A percentile compares a stretch with the other conserved stretches of the same genome.
phyloP scores from a whole-genome alignment of 352 stramenopile species.

The Blastocystis sp. region DNA sequence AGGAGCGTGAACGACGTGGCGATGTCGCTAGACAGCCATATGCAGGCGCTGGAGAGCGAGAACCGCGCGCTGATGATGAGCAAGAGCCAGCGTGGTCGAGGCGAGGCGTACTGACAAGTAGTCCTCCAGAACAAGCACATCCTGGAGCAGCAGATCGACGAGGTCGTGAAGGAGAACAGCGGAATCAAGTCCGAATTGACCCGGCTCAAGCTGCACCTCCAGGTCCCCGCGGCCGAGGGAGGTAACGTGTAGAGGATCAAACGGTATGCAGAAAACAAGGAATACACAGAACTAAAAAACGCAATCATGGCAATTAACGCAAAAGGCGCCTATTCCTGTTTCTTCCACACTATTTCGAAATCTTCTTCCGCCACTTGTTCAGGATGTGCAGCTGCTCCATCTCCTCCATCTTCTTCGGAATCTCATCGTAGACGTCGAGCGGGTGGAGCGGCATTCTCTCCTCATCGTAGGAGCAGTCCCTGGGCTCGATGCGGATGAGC shows the following conservation, averaged over 20 bases:
- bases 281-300: slow-evolving; percentile 32
- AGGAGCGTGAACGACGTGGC: slow-evolving; percentile 8
- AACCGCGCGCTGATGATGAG: slow-evolving; percentile 45
- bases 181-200: slow-evolving; percentile 18
- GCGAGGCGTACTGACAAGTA: not conserved
- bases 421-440: slow-evolving; percentile 63
- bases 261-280: slow-evolving; percentile 25
- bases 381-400: slow-evolving; percentile 54
- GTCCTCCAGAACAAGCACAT: slow-evolving; percentile 67
- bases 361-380: slow-evolving; percentile 21
- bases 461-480: slow-evolving; percentile 64
- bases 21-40: not conserved
- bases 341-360: not conserved
- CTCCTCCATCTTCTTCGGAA: slow-evolving; percentile 61
- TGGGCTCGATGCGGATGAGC: slow-evolving; percentile 55
- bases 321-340: not conserved
- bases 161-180: slow-evolving; percentile 45
- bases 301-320: slow-evolving; percentile 6
- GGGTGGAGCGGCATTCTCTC: slow-evolving; percentile 59
- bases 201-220: slow-evolving; percentile 29
- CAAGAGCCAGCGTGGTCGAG: slow-evolving; percentile 48
- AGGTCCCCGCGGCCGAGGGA: not conserved
- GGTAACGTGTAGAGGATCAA: slow-evolving; percentile 20
- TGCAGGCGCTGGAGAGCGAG: slow-evolving; percentile 37
- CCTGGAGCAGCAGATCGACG: slow-evolving; percentile 64